A percentile compares a stretch with the other conserved stretches of the same genome.
Conservation (phyloP, 306 rosid genomes). For the Nissolia schottii region DNA sequence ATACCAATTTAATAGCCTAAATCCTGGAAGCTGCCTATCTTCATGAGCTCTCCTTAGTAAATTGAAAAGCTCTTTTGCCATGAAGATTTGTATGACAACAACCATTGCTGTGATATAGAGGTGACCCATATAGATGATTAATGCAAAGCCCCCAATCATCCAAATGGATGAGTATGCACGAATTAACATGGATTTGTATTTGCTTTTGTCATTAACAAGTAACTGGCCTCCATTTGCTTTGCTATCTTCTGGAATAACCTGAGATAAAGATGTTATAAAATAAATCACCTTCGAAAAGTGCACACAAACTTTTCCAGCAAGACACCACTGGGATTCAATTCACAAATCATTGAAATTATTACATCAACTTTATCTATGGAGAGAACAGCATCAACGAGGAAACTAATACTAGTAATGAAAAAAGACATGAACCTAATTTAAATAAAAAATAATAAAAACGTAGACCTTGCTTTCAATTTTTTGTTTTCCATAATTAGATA, state of each 20-base stretch:
- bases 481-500: not conserved
- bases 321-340: not conserved
- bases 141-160: constrained; percentile 96
- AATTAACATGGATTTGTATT: constrained; percentile 83
- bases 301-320: not conserved
- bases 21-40: constrained; percentile 91
- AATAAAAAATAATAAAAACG: not conserved
- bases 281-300: constrained; percentile 15
- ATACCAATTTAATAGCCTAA: constrained; percentile 92
- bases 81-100: constrained; percentile 92
- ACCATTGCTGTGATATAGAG: constrained; percentile 91
- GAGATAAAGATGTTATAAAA: constrained; percentile 25
- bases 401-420: not conserved
- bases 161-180: constrained; percentile 85
- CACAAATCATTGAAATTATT: not conserved
- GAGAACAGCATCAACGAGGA: constrained; percentile 2
- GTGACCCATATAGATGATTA: constrained; percentile 83
- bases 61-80: constrained; percentile 93
- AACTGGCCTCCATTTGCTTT: constrained; percentile 64
- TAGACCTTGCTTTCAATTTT: not conserved
- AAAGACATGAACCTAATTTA: not conserved
- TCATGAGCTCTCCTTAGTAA: constrained; percentile 86
- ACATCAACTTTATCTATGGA: not conserved
- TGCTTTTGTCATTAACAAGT: constrained; percentile 79
- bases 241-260: constrained; percentile 61